Conservation (phyloP, 2,329 filamentous ascomycete species). For the Dactylonectria macrodidyma region DNA sequence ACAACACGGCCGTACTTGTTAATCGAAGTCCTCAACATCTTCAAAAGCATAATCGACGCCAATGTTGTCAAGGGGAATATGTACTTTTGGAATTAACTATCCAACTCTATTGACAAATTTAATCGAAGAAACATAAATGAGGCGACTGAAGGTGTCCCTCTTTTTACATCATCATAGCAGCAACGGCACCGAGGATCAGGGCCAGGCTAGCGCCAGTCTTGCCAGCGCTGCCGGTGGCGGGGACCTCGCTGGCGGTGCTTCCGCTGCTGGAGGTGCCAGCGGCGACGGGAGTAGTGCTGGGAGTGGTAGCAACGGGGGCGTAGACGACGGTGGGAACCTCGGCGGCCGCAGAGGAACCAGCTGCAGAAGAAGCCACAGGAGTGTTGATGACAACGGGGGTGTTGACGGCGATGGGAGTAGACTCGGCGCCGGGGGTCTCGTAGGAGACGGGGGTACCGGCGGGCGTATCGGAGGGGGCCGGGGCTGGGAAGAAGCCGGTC, state of each 20-base stretch:
- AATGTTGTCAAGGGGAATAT: conserved; percentile 9
- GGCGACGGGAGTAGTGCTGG: conserved; percentile 11
- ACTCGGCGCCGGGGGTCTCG: background rate
- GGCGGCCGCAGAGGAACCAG: conserved; percentile 15
- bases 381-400: conserved; percentile 1
- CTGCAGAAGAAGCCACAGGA: conserved; percentile 16
- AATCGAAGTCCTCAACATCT: no score
- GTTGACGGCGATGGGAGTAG: background rate
- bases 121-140: conserved; percentile 6
- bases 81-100: conserved; percentile 22
- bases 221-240: conserved; percentile 26
- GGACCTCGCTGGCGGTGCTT: conserved; percentile 13
- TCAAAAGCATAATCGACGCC: background rate
- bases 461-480: conserved; percentile 7
- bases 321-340: conserved; percentile 11
- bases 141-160: conserved; percentile 1
- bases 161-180: conserved; percentile 34
- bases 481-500: conserved; percentile 13
- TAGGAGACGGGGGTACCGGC: conserved; percentile 3
- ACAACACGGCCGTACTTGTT: no score
- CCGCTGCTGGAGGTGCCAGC: conserved; percentile 7
- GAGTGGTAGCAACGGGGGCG: conserved; percentile 11
- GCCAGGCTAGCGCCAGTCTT: conserved; percentile 31
- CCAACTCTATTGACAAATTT: conserved; percentile 26
- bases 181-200: conserved; percentile 25